phyloP scores from a whole-genome alignment of 2,329 filamentous ascomycete genomes.

The Fusarium newnesense region DNA sequence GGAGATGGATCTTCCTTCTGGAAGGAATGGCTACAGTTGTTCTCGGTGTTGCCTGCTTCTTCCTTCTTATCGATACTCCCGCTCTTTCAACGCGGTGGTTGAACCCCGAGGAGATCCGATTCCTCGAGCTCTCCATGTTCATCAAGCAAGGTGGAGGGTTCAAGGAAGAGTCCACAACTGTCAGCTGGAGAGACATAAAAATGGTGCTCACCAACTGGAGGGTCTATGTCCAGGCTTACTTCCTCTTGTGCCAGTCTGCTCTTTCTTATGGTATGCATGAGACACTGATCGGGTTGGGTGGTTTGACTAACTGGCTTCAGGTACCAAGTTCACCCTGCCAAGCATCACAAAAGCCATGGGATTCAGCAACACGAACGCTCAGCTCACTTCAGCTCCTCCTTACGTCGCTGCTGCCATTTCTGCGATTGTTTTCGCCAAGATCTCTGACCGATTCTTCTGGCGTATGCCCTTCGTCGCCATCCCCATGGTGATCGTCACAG shows the following conservation, averaged over 20 bases:
- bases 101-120: constrained; percentile 39
- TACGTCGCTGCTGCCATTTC: constrained; percentile 71
- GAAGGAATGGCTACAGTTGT: constrained; percentile 49
- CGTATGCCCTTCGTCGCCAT: constrained; percentile 41
- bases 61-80: constrained; percentile 58
- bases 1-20: constrained; percentile 45
- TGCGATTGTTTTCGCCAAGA: constrained; percentile 71
- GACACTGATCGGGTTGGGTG: background rate
- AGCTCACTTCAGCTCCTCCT: constrained; percentile 64
- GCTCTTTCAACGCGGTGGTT: constrained; percentile 50
- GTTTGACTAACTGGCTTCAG: background rate
- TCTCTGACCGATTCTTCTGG: constrained; percentile 70
- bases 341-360: constrained; percentile 42
- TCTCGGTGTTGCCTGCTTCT: constrained; percentile 52
- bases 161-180: constrained; percentile 26
- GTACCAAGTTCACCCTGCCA: constrained; percentile 42
- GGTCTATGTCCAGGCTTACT: constrained; percentile 45
- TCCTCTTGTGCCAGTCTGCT: constrained; percentile 43
- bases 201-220: constrained; percentile 47
- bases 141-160: constrained; percentile 48
- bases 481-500: constrained; percentile 31
- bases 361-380: constrained; percentile 42
- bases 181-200: constrained; percentile 40
- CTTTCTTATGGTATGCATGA: constrained; percentile 38
- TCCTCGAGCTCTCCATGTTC: constrained; percentile 44